phyloP scores from a whole-genome alignment of 805 yeast species.

The Candida germanica region DNA sequence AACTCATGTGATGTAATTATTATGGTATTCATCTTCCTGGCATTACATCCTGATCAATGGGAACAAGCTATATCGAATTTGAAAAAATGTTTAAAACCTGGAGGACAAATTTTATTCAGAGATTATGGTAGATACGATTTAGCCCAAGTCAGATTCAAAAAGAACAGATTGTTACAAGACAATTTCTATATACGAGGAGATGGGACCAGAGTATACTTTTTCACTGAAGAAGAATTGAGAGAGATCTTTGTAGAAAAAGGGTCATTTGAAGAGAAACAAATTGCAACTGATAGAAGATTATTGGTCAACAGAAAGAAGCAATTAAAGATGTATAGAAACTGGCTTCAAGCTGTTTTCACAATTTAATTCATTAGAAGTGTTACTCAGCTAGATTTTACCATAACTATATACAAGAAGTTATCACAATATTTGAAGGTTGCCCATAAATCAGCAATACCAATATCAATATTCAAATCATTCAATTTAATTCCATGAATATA shows the following conservation, averaged over 20 bases:
- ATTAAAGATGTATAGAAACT: conserved; percentile 92
- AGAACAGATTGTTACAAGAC: conserved; percentile 80
- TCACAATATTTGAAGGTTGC: conserved; percentile 30
- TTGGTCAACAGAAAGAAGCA: conserved; percentile 89
- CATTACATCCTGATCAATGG: conserved; percentile 93
- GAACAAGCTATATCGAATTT: conserved; percentile 70
- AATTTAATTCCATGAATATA: conserved; percentile 33
- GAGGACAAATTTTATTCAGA: conserved; percentile 83
- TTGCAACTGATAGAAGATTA: conserved; percentile 87
- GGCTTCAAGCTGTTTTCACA: conserved; percentile 91
- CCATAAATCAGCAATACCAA: conserved; percentile 26
- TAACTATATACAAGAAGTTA: conserved; percentile 33
- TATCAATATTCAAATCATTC: conserved; percentile 11
- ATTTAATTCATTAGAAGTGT: background rate
- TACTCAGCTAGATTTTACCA: conserved; percentile 9
- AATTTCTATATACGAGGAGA: conserved; percentile 96
- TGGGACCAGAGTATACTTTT: conserved; percentile 96
- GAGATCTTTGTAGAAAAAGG: conserved; percentile 52
- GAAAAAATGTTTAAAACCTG: conserved; percentile 77
- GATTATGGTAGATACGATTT: conserved; percentile 96
- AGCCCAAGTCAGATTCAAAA: conserved; percentile 92
- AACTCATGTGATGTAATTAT: conserved; percentile 86
- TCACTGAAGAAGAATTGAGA: conserved; percentile 88
- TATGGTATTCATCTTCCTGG: conserved; percentile 94
- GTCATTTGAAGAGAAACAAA: conserved; percentile 63